A percentile compares a stretch with the other conserved stretches of the same genome.
phyloP scores from a whole-genome alignment of 1,284 basidiomycete genomes.

The Acaromyces ingoldii region DNA sequence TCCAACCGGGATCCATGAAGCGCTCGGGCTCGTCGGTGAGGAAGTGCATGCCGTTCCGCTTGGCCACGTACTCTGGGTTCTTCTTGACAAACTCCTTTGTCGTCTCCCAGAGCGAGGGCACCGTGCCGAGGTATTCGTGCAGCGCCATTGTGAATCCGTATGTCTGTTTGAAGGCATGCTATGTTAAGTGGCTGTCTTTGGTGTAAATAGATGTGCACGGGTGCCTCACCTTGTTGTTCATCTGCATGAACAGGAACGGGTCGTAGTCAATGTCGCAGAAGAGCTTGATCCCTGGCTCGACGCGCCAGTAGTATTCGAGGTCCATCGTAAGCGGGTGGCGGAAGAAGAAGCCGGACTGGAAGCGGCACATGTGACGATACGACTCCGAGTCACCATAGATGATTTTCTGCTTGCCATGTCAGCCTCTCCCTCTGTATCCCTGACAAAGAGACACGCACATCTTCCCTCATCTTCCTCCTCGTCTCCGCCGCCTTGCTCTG shows the following conservation, averaged over 20 bases:
- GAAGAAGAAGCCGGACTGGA: slow-evolving; percentile 75
- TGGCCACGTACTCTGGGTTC: slow-evolving; percentile 65
- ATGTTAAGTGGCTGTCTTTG: too few relatives aligned
- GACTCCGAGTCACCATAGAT: slow-evolving; percentile 74
- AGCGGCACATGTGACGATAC: slow-evolving; percentile 67
- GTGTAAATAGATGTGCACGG: neutral
- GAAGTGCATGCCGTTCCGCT: slow-evolving; percentile 69
- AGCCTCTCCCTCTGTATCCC: too few relatives aligned
- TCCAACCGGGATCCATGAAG: slow-evolving; percentile 57
- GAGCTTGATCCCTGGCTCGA: slow-evolving; percentile 70
- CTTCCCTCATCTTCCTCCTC: slow-evolving; percentile 64
- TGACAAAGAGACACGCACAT: neutral
- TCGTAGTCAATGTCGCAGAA: slow-evolving; percentile 74
- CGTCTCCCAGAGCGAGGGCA: slow-evolving; percentile 69
- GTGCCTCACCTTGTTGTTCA: slow-evolving; percentile 59
- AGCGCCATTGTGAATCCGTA: slow-evolving; percentile 73
- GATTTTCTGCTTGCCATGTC: slow-evolving; percentile 58
- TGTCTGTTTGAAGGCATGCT: slow-evolving; percentile 10
- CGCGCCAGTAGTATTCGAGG: slow-evolving; percentile 90
- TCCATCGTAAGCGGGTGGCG: slow-evolving; percentile 57
- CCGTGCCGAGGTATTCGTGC: slow-evolving; percentile 71
- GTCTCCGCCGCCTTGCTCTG: slow-evolving; percentile 63
- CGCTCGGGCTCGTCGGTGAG: slow-evolving; percentile 68
- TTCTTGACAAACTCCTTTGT: slow-evolving; percentile 65
- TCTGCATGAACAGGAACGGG: slow-evolving; percentile 82